Base-by-base conservation (phyloP, 2,329 filamentous ascomycete species). In the Neurospora sp. region DNA sequence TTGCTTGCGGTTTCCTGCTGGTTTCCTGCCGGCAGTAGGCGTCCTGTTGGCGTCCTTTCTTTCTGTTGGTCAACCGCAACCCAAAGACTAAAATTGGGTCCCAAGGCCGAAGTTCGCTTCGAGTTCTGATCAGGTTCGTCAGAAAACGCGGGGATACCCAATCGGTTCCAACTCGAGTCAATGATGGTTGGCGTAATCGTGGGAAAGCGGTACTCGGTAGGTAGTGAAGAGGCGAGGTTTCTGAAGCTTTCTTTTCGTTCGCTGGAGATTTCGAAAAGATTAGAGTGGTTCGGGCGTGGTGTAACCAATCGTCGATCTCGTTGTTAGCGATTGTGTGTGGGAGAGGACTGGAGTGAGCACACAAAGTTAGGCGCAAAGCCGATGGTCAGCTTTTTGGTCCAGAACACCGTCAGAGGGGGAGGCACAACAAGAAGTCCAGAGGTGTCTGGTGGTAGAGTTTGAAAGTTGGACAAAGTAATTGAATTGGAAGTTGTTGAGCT, bases 1-100 rank as follows among this genome's bases (percentile, higher is more conserved):
- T 23, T 28, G 46, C 46, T n/a, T 62, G 52, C 28, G 52, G 36
- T 67, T 75, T 36, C 23, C 69, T 73, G 70, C 70, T 73, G 72
- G 58, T 73, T 71, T 68, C 40, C 52, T 62, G 52, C 52, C 52
- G 52, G 52, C 52, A 62, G 52, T 62, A 62, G 52, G 52, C 52
- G 52, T 42, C 15, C 40, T 42, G 40, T n/a, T 42, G 40, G 40
- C 40, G 40, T 52, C 46, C 46, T 52, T 28, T 28, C 19, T 52
- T 28, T 28, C 19, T 52, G 43, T 52, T 52, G 43, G 43, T 52
- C 52, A 58, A 58, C 46, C 46, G 19, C 7, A 58, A 58, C 46
- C 42, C 46, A 33, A 33, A 17, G 28, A 62, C 52, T 62, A 62
- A 62, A 10, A 62, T 62, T 33, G 52, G 52, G 28, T 1, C 19